Evolutionary conservation across 345 rosid genomes (phyloP).

Genomic region (Camelina hispida): DNA sequence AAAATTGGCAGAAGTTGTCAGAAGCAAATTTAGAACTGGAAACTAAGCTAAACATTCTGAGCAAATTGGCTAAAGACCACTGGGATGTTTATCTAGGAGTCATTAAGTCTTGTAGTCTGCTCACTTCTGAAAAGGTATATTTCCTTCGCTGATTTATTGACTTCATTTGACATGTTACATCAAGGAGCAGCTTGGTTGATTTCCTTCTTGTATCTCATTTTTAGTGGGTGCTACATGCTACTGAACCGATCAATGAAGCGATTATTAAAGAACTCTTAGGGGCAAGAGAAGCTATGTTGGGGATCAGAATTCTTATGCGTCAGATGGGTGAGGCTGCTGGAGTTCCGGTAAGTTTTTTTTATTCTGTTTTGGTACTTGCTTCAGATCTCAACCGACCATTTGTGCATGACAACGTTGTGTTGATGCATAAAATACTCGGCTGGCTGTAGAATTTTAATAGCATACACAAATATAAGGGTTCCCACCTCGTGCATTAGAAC

Average conservation of each 20-base stretch:
- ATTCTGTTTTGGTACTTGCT: constrained; percentile 17
- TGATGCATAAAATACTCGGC: constrained; percentile 15
- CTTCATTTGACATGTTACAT: constrained; percentile 22
- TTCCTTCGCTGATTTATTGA: constrained; percentile 3
- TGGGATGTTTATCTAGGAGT: constrained; percentile 64
- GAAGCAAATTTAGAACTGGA: constrained; percentile 81
- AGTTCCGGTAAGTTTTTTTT: constrained; percentile 59
- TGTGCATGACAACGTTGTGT: constrained; percentile 13
- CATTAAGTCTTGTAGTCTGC: constrained; percentile 71
- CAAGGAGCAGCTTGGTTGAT: constrained; percentile 26
- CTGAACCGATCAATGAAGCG: constrained; percentile 61
- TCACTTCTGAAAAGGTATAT: constrained; percentile 70
- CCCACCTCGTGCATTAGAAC: neutral
- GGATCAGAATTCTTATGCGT: constrained; percentile 75
- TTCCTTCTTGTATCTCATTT: constrained; percentile 41
- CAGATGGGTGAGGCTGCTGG: constrained; percentile 89
- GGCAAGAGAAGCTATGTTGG: constrained; percentile 79
- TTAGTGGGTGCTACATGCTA: constrained; percentile 81
- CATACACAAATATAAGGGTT: constrained; percentile 15
- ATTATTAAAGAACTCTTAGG: constrained; percentile 65
- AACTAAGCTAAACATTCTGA: constrained; percentile 60
- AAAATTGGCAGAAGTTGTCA: constrained; percentile 80
- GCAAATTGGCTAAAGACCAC: constrained; percentile 75
- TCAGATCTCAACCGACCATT: constrained; percentile 23
- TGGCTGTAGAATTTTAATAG: neutral